A percentile compares a stretch with the other conserved stretches of the same genome.
phyloP scores from a whole-genome alignment of 495 filamentous ascomycete species.

The Umbilicaria muhlenbergii region DNA sequence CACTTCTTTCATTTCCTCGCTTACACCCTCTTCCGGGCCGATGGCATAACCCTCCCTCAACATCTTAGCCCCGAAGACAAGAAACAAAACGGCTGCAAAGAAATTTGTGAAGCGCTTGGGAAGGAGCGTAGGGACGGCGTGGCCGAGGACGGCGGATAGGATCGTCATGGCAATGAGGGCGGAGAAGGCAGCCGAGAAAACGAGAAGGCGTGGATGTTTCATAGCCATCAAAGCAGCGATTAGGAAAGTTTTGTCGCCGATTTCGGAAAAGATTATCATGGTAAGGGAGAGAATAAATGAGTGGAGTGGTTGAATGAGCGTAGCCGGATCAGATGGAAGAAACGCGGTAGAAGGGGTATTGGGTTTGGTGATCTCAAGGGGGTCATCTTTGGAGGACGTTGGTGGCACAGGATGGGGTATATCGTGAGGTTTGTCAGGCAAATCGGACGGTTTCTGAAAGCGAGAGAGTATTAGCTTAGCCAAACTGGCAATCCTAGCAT shows the following conservation, averaged over 20 bases:
- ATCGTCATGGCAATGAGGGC: conserved; percentile 90
- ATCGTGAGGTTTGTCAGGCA: conserved; percentile 69
- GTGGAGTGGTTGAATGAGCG: conserved; percentile 70
- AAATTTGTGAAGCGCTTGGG: conserved; percentile 80
- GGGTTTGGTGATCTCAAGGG: conserved; percentile 44
- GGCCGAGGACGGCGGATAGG: conserved; percentile 88
- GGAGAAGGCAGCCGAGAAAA: conserved; percentile 86
- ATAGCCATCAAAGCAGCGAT: conserved; percentile 98
- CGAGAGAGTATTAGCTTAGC: conserved; percentile 6
- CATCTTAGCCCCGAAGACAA: conserved; percentile 77
- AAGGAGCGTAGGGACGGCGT: conserved; percentile 81
- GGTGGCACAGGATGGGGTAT: conserved; percentile 58
- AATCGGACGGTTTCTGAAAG: conserved; percentile 61
- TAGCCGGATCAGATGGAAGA: conserved; percentile 31
- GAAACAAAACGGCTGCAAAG: conserved; percentile 67
- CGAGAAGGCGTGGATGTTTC: conserved; percentile 85
- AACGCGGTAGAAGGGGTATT: conserved; percentile 19
- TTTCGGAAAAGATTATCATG: conserved; percentile 95
- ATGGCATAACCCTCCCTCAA: conserved; percentile 79
- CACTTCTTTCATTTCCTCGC: conserved; percentile 93
- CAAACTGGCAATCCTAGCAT: neutral
- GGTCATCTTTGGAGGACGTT: conserved; percentile 46
- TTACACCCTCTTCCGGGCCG: conserved; percentile 72
- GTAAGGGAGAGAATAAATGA: conserved; percentile 84
- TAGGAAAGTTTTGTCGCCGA: conserved; percentile 97